Evolutionary conservation across 2,329 filamentous ascomycete species (phyloP).

Genomic region (Beauveria australis): DNA sequence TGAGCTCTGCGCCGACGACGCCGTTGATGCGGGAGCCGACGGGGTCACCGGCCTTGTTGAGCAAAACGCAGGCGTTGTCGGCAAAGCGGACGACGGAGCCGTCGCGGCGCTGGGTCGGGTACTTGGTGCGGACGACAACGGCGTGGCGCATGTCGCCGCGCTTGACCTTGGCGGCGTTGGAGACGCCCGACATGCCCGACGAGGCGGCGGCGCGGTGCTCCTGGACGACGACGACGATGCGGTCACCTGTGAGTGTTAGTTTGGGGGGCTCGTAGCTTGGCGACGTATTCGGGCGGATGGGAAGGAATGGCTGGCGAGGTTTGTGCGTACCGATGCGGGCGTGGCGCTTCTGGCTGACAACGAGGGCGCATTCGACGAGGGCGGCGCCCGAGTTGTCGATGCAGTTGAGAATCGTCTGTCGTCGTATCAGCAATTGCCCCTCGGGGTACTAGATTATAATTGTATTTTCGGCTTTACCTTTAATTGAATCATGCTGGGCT

Average conservation of each 20-base stretch:
- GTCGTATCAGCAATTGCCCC: constrained; percentile 3
- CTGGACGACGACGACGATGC: constrained; percentile 95
- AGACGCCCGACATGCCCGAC: constrained; percentile 62
- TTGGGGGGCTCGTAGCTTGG: too few relatives aligned
- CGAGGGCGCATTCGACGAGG: constrained; percentile 90
- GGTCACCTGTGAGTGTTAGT: constrained; percentile 58
- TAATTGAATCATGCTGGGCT: constrained; percentile 76
- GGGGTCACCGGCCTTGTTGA: constrained; percentile 95
- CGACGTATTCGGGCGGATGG: not conserved
- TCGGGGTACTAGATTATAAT: not conserved
- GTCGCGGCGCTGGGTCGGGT: constrained; percentile 79
- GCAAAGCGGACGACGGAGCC: constrained; percentile 89
- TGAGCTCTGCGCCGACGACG: constrained; percentile 81
- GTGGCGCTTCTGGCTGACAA: constrained; percentile 81
- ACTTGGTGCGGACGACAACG: constrained; percentile 84
- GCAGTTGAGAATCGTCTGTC: constrained; percentile 91
- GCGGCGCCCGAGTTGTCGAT: constrained; percentile 99
- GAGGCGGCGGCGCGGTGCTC: constrained; percentile 79
- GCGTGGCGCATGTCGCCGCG: constrained; percentile 95
- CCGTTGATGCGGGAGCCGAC: constrained; percentile 89
- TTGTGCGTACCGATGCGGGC: constrained; percentile 71
- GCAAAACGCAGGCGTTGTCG: constrained; percentile 94
- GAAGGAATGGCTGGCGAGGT: not conserved
- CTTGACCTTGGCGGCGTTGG: constrained; percentile 82
- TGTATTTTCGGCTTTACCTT: constrained; percentile 46